phyloP scores from a whole-genome alignment of 176 grass and related monocot genomes.

The Zea mays region DNA sequence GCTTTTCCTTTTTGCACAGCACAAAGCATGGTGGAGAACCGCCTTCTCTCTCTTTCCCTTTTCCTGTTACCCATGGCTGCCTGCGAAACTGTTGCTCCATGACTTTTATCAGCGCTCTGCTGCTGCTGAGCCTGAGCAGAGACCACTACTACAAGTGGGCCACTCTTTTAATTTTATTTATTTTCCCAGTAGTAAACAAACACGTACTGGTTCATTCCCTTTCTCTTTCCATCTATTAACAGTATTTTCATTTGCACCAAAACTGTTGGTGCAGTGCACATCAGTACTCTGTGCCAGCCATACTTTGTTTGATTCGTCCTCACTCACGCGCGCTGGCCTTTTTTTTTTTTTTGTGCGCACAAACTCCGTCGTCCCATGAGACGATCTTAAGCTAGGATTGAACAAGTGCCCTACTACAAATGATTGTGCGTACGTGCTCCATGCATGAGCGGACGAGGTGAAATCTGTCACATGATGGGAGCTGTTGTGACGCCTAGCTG shows the following conservation, averaged over 20 bases:
- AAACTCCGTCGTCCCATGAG: conserved; percentile 37
- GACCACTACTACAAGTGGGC: too few species aligned
- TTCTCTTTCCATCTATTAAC: too few species aligned
- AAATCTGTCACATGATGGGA: neutral
- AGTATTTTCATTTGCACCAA: too few species aligned
- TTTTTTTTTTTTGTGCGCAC: conserved; percentile 32
- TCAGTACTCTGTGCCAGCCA: too few species aligned
- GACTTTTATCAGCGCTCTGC: conserved; percentile 54
- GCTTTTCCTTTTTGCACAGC: too few species aligned
- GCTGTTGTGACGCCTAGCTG: neutral
- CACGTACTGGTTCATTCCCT: too few species aligned
- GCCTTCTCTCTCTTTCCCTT: conserved; percentile 11
- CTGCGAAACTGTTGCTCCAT: conserved; percentile 36
- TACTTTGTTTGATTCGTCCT: conserved; percentile 47
- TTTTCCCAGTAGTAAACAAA: conserved; percentile 19
- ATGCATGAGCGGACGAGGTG: too few species aligned
- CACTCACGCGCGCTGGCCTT: neutral
- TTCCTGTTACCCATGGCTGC: conserved; percentile 7
- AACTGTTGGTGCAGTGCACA: too few species aligned
- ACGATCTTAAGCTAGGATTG: conserved; percentile 3
- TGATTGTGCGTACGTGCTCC: conserved; percentile 20
- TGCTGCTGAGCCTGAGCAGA: neutral
- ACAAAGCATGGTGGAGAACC: too few species aligned
- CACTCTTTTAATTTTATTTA: neutral
- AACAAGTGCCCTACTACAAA: conserved; percentile 5